Evolutionary conservation across 2,329 filamentous ascomycete genomes (phyloP), one percentile per base, ranked within the genome.

Genomic region (Stylonectria norvegica): DNA sequence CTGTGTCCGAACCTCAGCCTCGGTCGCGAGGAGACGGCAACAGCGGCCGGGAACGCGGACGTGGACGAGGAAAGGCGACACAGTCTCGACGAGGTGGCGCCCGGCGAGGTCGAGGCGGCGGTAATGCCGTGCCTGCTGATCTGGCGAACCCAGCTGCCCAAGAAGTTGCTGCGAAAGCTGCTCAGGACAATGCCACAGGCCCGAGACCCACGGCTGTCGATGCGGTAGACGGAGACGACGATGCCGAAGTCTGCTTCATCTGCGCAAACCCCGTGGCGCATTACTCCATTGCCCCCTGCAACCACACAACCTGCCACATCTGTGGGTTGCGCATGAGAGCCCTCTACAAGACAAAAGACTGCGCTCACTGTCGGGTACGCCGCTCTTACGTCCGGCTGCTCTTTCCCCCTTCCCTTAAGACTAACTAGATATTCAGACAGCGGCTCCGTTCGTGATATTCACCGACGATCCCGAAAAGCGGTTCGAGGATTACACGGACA

Each of bases 251-350:
- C 46, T 98, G 93, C 78, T 97, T 97, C 67, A 98, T 98, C 59
- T 98, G 93, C 67, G 91, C 93, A 41, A 95, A 90, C 50, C 80
- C 84, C 2, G 84, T 98, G 34, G 81, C 86, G 34, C 89, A 97
- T 69, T 83, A 88, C 55, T 86, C 90, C 8, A 81, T 98, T 50
- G 83, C 90, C 20, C 91, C 93, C 15, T 98, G 93, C 68, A 97
- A 96, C 65, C 93, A 98, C 68, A 79, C 87, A 42, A 96, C 91
- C 34, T 98, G 93, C 62, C 93, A 98, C 68, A 95, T 97, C 50
- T 98, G 93, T 65, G 85, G 89, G 8, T 70, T 98, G 53, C 80
- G 93, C 44, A 80, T 97, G 79, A 80, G 93, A 55, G 93, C 91
- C 1, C 71, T 98, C 31, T 98, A 97, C 69, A 97, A 96, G 72